phyloP scores from a whole-genome alignment of 1,284 basidiomycete genomes.

The Meira miltonrushii region DNA sequence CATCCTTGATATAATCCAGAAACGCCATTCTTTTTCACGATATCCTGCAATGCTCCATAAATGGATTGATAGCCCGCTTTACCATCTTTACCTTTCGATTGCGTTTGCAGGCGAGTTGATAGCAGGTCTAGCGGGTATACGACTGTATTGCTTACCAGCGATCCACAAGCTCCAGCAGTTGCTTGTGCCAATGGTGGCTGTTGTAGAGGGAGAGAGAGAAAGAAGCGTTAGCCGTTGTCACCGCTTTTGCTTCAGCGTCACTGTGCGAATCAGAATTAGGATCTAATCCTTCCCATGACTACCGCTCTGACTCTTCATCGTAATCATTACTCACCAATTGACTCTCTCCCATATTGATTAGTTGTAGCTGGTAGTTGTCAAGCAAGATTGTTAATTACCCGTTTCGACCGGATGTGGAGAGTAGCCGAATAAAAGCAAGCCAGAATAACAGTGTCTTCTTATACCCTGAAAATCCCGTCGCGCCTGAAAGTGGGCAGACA shows the following conservation, averaged over 20 bases:
- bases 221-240: no score
- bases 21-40: constrained; percentile 31
- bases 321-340: constrained; percentile 2
- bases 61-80: constrained; percentile 16
- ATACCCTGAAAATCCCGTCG: no score
- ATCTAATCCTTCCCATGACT: no score
- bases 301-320: no score
- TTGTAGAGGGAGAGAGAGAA: background rate
- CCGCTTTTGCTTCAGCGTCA: no score
- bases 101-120: constrained; percentile 54
- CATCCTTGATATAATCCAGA: constrained; percentile 52
- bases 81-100: constrained; percentile 6
- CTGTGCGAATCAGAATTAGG: no score
- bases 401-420: no score
- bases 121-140: constrained; percentile 57
- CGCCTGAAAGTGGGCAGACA: no score
- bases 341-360: background rate
- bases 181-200: constrained; percentile 56
- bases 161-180: constrained; percentile 54
- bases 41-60: constrained; percentile 25
- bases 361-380: background rate
- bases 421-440: no score
- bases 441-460: no score
- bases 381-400: background rate
- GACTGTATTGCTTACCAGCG: constrained; percentile 54